Evolutionary conservation across 1,284 basidiomycete species (phyloP).

Genomic region (Ustilago lituana): DNA sequence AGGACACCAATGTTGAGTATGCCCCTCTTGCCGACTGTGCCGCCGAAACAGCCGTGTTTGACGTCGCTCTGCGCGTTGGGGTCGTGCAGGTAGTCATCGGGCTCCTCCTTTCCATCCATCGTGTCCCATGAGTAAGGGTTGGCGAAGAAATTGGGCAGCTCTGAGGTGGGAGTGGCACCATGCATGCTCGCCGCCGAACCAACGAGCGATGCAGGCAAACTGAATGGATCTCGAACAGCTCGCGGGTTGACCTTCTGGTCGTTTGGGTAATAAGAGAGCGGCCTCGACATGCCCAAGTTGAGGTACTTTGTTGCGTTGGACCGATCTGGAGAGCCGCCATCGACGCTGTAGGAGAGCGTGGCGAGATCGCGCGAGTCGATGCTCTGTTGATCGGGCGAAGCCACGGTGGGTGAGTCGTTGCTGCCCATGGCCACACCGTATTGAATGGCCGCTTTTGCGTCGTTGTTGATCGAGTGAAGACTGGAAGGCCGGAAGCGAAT

Average conservation of each 20-base stretch:
- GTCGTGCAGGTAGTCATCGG: conserved; percentile 53
- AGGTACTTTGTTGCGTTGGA: conserved; percentile 10
- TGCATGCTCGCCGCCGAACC: conserved; percentile 23
- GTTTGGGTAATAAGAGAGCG: conserved; percentile 29
- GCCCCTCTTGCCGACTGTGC: conserved; percentile 28
- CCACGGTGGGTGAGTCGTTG: background rate
- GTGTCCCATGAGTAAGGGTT: conserved; percentile 57
- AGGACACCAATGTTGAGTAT: conserved; percentile 72
- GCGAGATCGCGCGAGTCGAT: conserved; percentile 17
- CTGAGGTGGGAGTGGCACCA: conserved; percentile 4
- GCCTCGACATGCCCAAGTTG: conserved; percentile 36
- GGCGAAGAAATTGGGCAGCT: conserved; percentile 25
- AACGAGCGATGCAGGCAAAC: conserved; percentile 27
- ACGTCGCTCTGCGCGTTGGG: conserved; percentile 13
- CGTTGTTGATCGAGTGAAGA: conserved; percentile 6
- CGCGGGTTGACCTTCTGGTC: conserved; percentile 45
- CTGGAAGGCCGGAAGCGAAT: conserved; percentile 3
- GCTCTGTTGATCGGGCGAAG: conserved; percentile 5
- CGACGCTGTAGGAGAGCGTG: conserved; percentile 28
- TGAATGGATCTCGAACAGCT: conserved; percentile 34
- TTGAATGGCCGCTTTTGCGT: conserved; percentile 3
- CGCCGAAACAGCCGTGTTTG: conserved; percentile 21
- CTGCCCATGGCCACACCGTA: background rate
- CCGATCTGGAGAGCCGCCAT: conserved; percentile 4
- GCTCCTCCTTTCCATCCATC: conserved; percentile 51